Base-by-base conservation (phyloP, 169 alveolate genomes). In the Plasmodium knowlesi region DNA sequence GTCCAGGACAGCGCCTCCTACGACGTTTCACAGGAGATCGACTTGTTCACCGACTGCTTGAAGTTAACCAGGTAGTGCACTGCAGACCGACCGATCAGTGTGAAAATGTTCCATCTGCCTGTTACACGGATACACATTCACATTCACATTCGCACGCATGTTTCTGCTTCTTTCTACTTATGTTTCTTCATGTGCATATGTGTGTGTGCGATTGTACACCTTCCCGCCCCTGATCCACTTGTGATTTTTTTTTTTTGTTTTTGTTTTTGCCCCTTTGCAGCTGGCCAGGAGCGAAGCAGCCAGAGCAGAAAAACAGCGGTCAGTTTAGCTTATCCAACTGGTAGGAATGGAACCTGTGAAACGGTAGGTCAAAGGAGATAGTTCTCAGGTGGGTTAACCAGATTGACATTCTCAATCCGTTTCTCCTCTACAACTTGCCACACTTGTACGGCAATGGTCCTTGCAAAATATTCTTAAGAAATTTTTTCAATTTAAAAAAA, bases 11-110 rank as follows among this genome's bases (percentile, higher is more conserved):
- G 90, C 73, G 90, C 94, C 9, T 89, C 94, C 1, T 89, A 89
- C 50, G 94, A 89, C 50, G 94, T 89, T 6, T 89, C 94, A 3
- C 94, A 89, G 19, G 94, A 89, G 73, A 89, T 89, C 22, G 86
- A 89, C 14, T 32, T 89, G 10, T 89, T 89, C 41, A 61, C 70
- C 32, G 94, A 89, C 12, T 89, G 94, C 14, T 32, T 89, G 28
- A 89, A 89, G 67, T 67, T 89, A 34, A 89, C 94, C 39, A 89
- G 54, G 90, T 85, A 43, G 54, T 83, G 34, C 28, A 10, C 16
- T 10, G 8, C 12, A 4, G 32, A 12, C 16, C 32, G 5, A 16
- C 19, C 5, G 28, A 12, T n/a, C 32, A 19, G 28, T 32, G 22
- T 0, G 71, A 54, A 54, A 54, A 9, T 25, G 19, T 37, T 37